Conservation (phyloP, 805 yeast genomes). For the Saturnispora diversa region DNA sequence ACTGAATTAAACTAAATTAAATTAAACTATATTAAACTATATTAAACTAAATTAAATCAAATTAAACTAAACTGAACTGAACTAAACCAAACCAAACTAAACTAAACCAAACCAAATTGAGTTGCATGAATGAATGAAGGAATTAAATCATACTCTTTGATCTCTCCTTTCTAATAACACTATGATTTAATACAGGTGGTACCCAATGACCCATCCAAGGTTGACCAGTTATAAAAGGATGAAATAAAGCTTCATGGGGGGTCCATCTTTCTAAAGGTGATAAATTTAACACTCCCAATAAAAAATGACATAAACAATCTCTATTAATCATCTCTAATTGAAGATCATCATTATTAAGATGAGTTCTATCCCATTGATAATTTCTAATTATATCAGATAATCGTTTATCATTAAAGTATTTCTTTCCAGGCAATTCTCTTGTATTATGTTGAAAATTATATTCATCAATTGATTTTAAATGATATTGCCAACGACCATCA, state of each 20-base stretch:
- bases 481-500: conserved; percentile 32
- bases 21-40: too few relatives aligned
- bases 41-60: too few relatives aligned
- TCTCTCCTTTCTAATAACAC: conserved; percentile 16
- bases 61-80: too few relatives aligned
- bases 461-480: conserved; percentile 37
- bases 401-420: conserved; percentile 61
- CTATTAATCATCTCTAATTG: conserved; percentile 74
- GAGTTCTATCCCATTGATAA: conserved; percentile 59
- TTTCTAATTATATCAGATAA: conserved; percentile 68
- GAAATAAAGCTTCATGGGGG: conserved; percentile 88
- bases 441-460: conserved; percentile 43
- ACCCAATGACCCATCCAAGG: conserved; percentile 46
- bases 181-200: conserved; percentile 32
- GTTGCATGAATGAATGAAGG: too few relatives aligned
- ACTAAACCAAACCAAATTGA: too few relatives aligned
- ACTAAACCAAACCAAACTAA: too few relatives aligned
- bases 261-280: conserved; percentile 95
- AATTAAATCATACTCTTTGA: conserved; percentile 16
- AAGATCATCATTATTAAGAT: conserved; percentile 43
- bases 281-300: conserved; percentile 66
- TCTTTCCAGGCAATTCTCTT: conserved; percentile 72
- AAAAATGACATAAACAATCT: conserved; percentile 63
- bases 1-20: too few relatives aligned
- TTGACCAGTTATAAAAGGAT: conserved; percentile 75